Evolutionary conservation across 805 yeast genomes (phyloP).

Genomic region (Hermanozyma aechmeae): DNA sequence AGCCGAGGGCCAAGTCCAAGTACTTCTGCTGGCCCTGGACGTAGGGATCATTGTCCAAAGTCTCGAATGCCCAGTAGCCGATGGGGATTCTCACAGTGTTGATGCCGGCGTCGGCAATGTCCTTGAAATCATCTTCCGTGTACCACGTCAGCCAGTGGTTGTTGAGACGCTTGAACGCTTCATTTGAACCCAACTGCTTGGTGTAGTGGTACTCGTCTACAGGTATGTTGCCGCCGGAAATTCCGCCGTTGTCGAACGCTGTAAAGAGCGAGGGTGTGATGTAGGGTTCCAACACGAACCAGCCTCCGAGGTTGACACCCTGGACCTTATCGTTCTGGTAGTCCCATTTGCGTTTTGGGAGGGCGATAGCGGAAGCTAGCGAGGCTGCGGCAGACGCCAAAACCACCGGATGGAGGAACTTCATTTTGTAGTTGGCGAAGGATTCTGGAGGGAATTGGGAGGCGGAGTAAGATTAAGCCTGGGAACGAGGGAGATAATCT

Average conservation of each 20-base stretch:
- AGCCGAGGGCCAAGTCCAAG: slow-evolving; percentile 53
- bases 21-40: slow-evolving; percentile 58
- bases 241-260: slow-evolving; percentile 18
- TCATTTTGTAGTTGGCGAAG: too few relatives aligned
- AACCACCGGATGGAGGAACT: too few relatives aligned
- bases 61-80: slow-evolving; percentile 73
- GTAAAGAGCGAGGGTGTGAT: slow-evolving; percentile 58
- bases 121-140: slow-evolving; percentile 47
- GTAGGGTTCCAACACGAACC: slow-evolving; percentile 65
- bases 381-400: too few relatives aligned
- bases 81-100: slow-evolving; percentile 70
- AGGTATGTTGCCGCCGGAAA: slow-evolving; percentile 26
- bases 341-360: too few relatives aligned
- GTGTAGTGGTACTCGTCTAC: slow-evolving; percentile 55
- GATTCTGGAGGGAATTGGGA: not conserved
- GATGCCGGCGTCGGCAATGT: slow-evolving; percentile 44
- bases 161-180: slow-evolving; percentile 33
- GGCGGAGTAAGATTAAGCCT: too few relatives aligned
- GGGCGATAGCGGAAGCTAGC: too few relatives aligned
- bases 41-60: slow-evolving; percentile 45
- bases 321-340: slow-evolving; percentile 24
- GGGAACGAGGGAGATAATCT: too few relatives aligned
- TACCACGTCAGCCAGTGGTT: slow-evolving; percentile 53
- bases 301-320: slow-evolving; percentile 53
- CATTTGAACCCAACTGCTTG: slow-evolving; percentile 36